phyloP scores from a whole-genome alignment of 768 basidiomycete species.

The Rubroboletus satanas region DNA sequence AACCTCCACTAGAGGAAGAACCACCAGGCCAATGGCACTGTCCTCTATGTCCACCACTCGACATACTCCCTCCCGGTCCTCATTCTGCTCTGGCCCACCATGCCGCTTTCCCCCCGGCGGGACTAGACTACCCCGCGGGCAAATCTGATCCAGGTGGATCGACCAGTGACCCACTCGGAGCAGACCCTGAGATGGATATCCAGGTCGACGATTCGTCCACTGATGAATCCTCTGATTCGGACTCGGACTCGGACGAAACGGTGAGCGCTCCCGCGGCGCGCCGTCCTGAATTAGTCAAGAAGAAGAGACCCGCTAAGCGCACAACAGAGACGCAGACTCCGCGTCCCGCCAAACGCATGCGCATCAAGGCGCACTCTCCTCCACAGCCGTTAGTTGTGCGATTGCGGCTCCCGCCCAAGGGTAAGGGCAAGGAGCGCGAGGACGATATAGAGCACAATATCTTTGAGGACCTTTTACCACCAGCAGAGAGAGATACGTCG shows the following conservation, averaged over 20 bases:
- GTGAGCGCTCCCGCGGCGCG: conserved; percentile 13
- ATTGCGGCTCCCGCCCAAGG: conserved; percentile 54
- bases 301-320: conserved; percentile 29
- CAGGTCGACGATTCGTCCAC: conserved; percentile 36
- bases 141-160: conserved; percentile 28
- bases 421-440: conserved; percentile 67
- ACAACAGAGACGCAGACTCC: conserved; percentile 19
- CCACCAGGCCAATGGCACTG: conserved; percentile 82
- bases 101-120: conserved; percentile 42
- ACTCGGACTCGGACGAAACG: conserved; percentile 26
- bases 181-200: conserved; percentile 28
- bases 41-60: conserved; percentile 50
- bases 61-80: conserved; percentile 8
- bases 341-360: conserved; percentile 45
- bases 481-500: conserved; percentile 66
- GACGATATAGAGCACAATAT: conserved; percentile 58
- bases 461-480: conserved; percentile 78
- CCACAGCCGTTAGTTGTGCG: conserved; percentile 43
- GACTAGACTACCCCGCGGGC: conserved; percentile 13
- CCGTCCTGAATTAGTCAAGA: conserved; percentile 22
- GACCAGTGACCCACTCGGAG: conserved; percentile 26
- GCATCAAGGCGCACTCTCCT: conserved; percentile 37
- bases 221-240: conserved; percentile 33
- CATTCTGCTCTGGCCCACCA: conserved; percentile 21
- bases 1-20: conserved; percentile 63